These are phyloP conservation scores for Endocarpon pusillum DNA, from an alignment of 495 filamentous ascomycete genomes.

Conservation along the genomic window DNA sequence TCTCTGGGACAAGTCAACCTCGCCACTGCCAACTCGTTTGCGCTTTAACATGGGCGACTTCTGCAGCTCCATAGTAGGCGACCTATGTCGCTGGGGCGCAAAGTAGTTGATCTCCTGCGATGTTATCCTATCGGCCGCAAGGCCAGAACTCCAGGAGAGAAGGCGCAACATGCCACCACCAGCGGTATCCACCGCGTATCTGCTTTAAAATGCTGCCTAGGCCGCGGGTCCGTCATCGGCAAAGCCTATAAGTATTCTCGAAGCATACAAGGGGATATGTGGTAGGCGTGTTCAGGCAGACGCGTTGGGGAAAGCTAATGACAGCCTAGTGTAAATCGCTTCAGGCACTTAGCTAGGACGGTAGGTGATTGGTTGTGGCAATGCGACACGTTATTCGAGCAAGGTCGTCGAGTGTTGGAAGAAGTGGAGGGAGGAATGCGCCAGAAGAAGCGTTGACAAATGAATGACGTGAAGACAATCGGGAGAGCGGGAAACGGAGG, in stretches of 20 bases:
- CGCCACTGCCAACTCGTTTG: constrained; percentile 25
- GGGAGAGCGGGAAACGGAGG: neutral
- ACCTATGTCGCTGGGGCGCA: constrained; percentile 16
- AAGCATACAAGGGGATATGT: too few relatives aligned
- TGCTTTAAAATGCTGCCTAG: neutral
- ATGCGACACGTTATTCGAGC: too few relatives aligned
- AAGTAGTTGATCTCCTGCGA: constrained; percentile 31
- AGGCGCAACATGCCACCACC: constrained; percentile 38
- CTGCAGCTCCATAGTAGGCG: constrained; percentile 25
- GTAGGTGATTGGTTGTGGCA: neutral
- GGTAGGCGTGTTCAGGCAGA: too few relatives aligned
- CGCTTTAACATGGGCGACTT: constrained; percentile 33
- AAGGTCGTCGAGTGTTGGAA: neutral
- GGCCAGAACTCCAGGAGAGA: constrained; percentile 36
- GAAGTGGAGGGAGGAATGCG: neutral
- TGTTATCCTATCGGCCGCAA: constrained; percentile 36
- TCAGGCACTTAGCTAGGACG: too few relatives aligned
- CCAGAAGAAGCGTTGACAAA: neutral
- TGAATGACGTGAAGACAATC: constrained; percentile 2
- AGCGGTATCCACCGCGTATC: neutral
- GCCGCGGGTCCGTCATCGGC: constrained; percentile 1
- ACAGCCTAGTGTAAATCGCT: neutral
- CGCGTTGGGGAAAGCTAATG: neutral
- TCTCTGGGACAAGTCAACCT: neutral
- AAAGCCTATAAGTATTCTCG: too few relatives aligned